These are phyloP conservation scores for Primulina huaijiensis DNA, from an alignment of 257 asterid species.

Conservation along the genomic window DNA sequence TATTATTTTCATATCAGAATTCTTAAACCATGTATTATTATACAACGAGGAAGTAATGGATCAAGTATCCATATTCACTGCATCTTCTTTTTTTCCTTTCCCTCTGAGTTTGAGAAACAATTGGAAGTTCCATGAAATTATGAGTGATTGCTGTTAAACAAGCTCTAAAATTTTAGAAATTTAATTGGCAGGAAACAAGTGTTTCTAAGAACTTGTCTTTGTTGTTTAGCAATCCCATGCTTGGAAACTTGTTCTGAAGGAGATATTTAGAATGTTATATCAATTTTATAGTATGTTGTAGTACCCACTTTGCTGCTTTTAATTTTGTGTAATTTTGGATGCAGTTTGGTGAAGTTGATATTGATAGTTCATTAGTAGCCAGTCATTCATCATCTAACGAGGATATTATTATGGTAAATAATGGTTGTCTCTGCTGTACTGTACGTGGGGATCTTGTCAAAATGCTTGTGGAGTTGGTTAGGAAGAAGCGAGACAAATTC, in stretches of 20 bases:
- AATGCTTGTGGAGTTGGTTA: conserved; percentile 90
- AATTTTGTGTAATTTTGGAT: conserved; percentile 25
- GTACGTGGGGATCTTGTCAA: conserved; percentile 97
- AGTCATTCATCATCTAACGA: conserved; percentile 89
- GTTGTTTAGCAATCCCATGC: neutral
- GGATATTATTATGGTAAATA: conserved; percentile 89
- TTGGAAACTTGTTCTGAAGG: neutral
- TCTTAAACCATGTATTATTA: neutral
- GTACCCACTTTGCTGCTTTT: conserved; percentile 15
- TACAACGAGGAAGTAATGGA: conserved; percentile 1
- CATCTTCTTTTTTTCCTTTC: neutral
- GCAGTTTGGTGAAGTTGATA: conserved; percentile 99
- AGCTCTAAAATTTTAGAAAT: too few species aligned
- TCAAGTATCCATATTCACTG: neutral
- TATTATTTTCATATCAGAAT: neutral
- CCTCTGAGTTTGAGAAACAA: neutral
- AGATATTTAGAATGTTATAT: too few species aligned
- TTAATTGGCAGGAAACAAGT: neutral
- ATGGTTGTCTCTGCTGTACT: conserved; percentile 95
- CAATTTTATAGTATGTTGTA: neutral
- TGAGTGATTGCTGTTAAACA: too few species aligned
- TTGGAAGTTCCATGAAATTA: neutral
- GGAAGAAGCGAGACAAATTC: conserved; percentile 68
- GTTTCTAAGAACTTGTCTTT: neutral
- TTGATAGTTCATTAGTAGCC: conserved; percentile 91